Conservation (phyloP, 495 filamentous ascomycete genomes). For the Echria macrotheca region DNA sequence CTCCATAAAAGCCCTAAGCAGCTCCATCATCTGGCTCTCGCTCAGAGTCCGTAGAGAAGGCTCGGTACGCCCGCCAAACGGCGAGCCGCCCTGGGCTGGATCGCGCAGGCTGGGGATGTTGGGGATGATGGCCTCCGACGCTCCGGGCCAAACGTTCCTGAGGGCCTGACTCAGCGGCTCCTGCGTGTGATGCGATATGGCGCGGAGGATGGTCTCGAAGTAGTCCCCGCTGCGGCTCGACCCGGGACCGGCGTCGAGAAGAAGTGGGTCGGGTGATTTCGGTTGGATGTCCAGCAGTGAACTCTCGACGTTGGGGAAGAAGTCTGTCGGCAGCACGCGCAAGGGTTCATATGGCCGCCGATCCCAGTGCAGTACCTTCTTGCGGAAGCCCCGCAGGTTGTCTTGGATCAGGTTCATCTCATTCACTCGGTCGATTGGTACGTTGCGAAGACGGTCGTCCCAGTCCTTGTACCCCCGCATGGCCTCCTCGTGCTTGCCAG, state of each 20-base stretch:
- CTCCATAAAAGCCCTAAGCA: conserved; percentile 47
- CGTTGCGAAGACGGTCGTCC: conserved; percentile 8
- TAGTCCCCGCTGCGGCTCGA: conserved; percentile 29
- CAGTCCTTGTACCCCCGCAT: conserved; percentile 15
- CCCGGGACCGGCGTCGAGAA: conserved; percentile 31
- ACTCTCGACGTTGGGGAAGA: conserved; percentile 45
- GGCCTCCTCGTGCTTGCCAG: not conserved
- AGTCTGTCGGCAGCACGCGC: conserved; percentile 44
- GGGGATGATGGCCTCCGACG: conserved; percentile 34
- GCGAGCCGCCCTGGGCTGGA: conserved; percentile 33
- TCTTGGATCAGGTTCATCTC: conserved; percentile 36
- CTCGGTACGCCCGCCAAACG: conserved; percentile 21
- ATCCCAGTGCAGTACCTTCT: conserved; percentile 54
- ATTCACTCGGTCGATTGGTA: conserved; percentile 12
- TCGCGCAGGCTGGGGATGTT: conserved; percentile 38
- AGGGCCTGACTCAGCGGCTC: conserved; percentile 21
- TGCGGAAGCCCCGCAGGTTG: conserved; percentile 38
- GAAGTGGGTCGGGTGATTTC: conserved; percentile 27
- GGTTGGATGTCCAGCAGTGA: conserved; percentile 45
- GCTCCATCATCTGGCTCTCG: conserved; percentile 41
- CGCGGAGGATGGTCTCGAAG: conserved; percentile 32
- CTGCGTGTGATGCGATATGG: conserved; percentile 14
- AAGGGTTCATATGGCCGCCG: conserved; percentile 51
- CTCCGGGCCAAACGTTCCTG: conserved; percentile 33
- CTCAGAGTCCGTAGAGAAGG: conserved; percentile 39